Conservation (phyloP, 2,329 filamentous ascomycete species). For the Emydomyces testavorans region DNA sequence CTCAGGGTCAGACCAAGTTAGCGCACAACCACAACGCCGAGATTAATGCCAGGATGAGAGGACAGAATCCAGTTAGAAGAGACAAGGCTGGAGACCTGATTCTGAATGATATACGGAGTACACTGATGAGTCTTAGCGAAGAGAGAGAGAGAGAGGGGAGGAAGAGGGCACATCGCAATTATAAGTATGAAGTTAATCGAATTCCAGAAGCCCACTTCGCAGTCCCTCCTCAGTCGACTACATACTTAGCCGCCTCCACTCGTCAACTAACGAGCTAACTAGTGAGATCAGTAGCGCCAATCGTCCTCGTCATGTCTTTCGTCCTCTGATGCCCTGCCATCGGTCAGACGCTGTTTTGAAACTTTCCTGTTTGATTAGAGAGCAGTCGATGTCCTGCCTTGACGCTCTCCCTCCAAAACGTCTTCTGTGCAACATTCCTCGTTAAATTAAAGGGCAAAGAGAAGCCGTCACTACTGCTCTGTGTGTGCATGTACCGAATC, state of each 20-base stretch:
- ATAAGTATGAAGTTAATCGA: not conserved
- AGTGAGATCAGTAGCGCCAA: not conserved
- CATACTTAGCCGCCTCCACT: not conserved
- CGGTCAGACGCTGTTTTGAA: too few species aligned
- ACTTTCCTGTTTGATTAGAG: too few species aligned
- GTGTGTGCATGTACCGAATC: not conserved
- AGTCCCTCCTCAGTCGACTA: not conserved
- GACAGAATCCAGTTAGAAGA: not conserved
- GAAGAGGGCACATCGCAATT: not conserved
- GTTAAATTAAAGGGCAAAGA: not conserved
- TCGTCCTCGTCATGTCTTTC: too few species aligned
- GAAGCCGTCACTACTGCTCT: not conserved
- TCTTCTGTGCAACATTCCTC: too few species aligned
- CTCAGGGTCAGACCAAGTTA: not conserved
- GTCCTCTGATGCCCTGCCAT: too few species aligned
- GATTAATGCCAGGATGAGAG: not conserved
- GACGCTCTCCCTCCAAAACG: too few species aligned
- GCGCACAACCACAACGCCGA: not conserved
- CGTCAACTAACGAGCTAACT: not conserved
- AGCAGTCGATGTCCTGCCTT: too few species aligned
- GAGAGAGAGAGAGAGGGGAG: not conserved
- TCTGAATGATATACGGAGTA: too few species aligned
- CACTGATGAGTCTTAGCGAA: not conserved
- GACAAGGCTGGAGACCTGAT: too few species aligned
- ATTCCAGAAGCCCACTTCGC: constrained; percentile 1